Conservation (phyloP, 2,329 filamentous ascomycete species). For the Aspergillaceae sp. region DNA sequence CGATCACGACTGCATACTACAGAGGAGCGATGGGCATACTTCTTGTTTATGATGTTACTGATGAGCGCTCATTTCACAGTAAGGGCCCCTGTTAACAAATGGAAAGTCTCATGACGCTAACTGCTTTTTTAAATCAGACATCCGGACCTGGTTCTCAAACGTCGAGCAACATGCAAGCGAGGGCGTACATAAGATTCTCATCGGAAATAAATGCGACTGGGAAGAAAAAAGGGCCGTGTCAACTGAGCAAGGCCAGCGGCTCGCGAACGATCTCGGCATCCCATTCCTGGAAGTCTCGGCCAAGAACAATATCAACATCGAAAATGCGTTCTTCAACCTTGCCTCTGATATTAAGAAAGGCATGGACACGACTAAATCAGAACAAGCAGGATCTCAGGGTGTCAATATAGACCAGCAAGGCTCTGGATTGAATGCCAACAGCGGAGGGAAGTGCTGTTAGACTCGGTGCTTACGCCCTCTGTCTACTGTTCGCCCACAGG, state of each 20-base stretch:
- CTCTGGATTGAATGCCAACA: slow-evolving; percentile 40
- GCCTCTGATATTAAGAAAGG: slow-evolving; percentile 98
- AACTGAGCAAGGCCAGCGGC: slow-evolving; percentile 82
- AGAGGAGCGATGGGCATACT: slow-evolving; percentile 96
- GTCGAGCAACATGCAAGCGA: slow-evolving; percentile 97
- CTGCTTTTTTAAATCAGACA: slow-evolving; percentile 53
- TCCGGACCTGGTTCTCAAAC: slow-evolving; percentile 98
- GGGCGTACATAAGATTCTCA: slow-evolving; percentile 98
- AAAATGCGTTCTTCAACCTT: slow-evolving; percentile 94
- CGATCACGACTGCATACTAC: slow-evolving; percentile 98
- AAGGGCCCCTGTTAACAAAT: slow-evolving; percentile 31
- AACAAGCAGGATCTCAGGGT: slow-evolving; percentile 50
- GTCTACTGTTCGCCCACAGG: background rate
- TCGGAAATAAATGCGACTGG: slow-evolving; percentile 99
- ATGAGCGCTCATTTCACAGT: slow-evolving; percentile 94
- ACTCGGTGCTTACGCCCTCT: background rate
- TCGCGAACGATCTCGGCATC: slow-evolving; percentile 92
- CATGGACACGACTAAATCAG: slow-evolving; percentile 80
- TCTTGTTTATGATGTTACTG: slow-evolving; percentile 96
- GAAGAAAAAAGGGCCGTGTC: slow-evolving; percentile 96
- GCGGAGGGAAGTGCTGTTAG: slow-evolving; percentile 70
- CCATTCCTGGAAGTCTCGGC: slow-evolving; percentile 97
- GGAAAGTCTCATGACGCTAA: slow-evolving; percentile 4
- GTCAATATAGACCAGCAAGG: slow-evolving; percentile 62
- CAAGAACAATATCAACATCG: slow-evolving; percentile 99